Conservation (phyloP, 805 yeast genomes). For the Kluyveromyces dobzhanskii region DNA sequence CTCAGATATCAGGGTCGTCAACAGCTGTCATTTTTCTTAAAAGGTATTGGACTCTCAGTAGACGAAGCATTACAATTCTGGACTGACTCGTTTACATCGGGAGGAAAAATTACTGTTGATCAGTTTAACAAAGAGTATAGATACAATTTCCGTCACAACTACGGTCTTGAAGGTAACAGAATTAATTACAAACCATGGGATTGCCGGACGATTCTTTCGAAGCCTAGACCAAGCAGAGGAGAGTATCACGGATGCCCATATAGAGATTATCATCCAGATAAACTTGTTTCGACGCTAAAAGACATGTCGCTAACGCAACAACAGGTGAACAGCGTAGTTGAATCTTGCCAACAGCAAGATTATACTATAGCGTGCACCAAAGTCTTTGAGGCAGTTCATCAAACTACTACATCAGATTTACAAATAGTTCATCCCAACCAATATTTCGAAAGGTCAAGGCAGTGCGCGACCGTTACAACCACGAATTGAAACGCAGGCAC, state of each 20-base stretch:
- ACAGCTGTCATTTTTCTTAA: constrained; percentile 75
- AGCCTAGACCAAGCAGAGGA: constrained; percentile 56
- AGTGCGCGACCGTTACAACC: constrained; percentile 31
- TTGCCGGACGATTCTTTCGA: constrained; percentile 67
- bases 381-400: constrained; percentile 63
- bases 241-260: constrained; percentile 94
- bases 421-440: constrained; percentile 80
- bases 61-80: constrained; percentile 88
- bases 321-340: constrained; percentile 52
- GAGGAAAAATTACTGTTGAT: constrained; percentile 49
- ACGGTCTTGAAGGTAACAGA: constrained; percentile 88
- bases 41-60: constrained; percentile 79
- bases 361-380: constrained; percentile 84
- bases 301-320: constrained; percentile 42
- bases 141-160: constrained; percentile 80
- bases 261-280: constrained; percentile 62
- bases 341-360: constrained; percentile 58
- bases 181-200: constrained; percentile 80
- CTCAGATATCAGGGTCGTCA: constrained; percentile 77
- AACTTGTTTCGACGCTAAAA: constrained; percentile 45
- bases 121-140: constrained; percentile 81
- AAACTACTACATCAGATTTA: constrained; percentile 31
- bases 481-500: no score
- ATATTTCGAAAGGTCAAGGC: constrained; percentile 72
- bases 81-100: constrained; percentile 60